A percentile compares a stretch with the other conserved stretches of the same genome.
phyloP scores from a whole-genome alignment of 2,329 filamentous ascomycete species.

The Xylariaceae sp. region DNA sequence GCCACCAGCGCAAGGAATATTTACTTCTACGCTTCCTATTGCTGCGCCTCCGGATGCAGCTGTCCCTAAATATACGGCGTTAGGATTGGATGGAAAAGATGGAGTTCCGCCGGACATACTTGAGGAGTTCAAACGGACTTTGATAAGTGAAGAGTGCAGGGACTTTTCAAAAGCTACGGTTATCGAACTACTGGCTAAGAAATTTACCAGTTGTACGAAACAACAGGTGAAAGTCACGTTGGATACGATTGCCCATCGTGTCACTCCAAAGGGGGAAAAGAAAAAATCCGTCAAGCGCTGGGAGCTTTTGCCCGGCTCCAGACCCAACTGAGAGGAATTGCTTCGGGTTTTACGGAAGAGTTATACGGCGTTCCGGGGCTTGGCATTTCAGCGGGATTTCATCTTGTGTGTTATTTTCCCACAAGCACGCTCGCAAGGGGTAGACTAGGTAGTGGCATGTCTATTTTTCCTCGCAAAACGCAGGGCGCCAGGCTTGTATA shows the following conservation, averaged over 20 bases:
- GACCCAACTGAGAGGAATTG: slow-evolving; percentile 2
- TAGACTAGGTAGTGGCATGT: not conserved
- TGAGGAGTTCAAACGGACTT: slow-evolving; percentile 61
- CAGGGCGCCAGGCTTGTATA: too few species aligned
- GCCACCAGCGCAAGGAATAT: slow-evolving; percentile 8
- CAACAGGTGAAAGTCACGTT: slow-evolving; percentile 68
- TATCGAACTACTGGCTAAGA: slow-evolving; percentile 69
- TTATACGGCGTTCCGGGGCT: slow-evolving; percentile 7
- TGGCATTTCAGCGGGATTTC: slow-evolving; percentile 6
- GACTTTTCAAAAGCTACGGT: slow-evolving; percentile 67
- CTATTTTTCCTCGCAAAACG: too few species aligned
- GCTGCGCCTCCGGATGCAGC: slow-evolving; percentile 14
- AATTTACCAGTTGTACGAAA: slow-evolving; percentile 67
- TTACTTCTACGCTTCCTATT: slow-evolving; percentile 26
- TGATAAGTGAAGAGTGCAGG: slow-evolving; percentile 59
- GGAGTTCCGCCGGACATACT: slow-evolving; percentile 58
- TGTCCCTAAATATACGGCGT: slow-evolving; percentile 5
- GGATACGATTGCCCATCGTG: slow-evolving; percentile 59
- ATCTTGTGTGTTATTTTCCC: not conserved
- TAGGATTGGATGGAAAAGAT: slow-evolving; percentile 28
- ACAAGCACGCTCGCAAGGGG: slow-evolving; percentile 1
- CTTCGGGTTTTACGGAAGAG: not conserved
- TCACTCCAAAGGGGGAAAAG: slow-evolving; percentile 42
- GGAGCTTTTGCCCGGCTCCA: slow-evolving; percentile 24
- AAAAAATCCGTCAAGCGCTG: slow-evolving; percentile 56